Conservation (phyloP, 2,329 filamentous ascomycete species). For the Aspergillus novoparasiticus region DNA sequence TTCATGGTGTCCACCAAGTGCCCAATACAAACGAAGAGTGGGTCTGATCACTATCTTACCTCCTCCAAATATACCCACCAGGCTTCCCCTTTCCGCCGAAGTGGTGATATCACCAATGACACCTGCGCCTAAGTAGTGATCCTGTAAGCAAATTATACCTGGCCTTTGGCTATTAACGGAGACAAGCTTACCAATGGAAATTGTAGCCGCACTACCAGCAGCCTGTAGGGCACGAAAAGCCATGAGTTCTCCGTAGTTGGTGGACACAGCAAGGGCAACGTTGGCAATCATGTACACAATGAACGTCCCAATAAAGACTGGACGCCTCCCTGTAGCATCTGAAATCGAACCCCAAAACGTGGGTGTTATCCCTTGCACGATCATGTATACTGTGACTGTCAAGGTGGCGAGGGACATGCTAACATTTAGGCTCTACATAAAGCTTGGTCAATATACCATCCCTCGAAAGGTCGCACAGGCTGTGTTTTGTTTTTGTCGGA, state of each 20-base stretch:
- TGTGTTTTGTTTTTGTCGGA: neutral
- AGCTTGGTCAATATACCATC: neutral
- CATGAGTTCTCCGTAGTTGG: constrained; percentile 14
- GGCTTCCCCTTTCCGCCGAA: constrained; percentile 42
- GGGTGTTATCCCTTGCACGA: constrained; percentile 55
- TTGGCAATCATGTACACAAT: constrained; percentile 52
- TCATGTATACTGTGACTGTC: constrained; percentile 50
- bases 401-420: constrained; percentile 34
- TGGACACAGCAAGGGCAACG: constrained; percentile 42
- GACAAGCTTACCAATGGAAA: constrained; percentile 20
- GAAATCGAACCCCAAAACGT: constrained; percentile 54
- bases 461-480: neutral
- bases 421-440: constrained; percentile 24
- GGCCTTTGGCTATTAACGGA: neutral
- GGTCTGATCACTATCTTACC: neutral
- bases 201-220: constrained; percentile 12
- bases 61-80: constrained; percentile 31
- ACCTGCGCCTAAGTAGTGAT: constrained; percentile 25
- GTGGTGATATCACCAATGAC: constrained; percentile 47
- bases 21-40: neutral
- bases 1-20: neutral
- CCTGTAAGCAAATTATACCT: neutral
- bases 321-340: constrained; percentile 50
- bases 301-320: constrained; percentile 51
- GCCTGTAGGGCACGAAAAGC: constrained; percentile 11